Conservation (phyloP, 106 monocot species). For the Gastrodia elata region DNA sequence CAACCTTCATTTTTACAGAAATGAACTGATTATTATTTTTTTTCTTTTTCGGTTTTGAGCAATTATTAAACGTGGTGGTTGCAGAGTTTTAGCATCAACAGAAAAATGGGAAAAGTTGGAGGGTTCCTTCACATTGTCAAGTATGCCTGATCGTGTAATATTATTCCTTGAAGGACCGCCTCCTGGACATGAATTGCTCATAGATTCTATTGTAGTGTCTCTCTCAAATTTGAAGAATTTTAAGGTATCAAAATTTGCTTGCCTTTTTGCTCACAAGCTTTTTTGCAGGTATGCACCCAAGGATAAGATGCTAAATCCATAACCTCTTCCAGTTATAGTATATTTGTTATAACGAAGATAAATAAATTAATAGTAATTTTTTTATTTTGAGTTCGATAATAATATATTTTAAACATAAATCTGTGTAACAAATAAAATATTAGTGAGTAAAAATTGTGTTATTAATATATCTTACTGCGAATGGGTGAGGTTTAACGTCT, state of each 20-base stretch:
- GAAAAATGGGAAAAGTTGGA: conserved; percentile 32
- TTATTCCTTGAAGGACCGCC: conserved; percentile 41
- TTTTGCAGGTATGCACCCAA: background rate
- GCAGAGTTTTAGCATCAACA: conserved; percentile 21
- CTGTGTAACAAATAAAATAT: too few species aligned
- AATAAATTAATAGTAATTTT: too few species aligned
- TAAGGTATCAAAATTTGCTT: background rate
- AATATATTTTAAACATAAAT: too few species aligned
- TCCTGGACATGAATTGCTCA: conserved; percentile 31
- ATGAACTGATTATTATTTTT: background rate
- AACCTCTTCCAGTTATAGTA: background rate
- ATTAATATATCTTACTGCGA: too few species aligned
- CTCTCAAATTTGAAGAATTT: conserved; percentile 5
- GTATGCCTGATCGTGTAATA: conserved; percentile 21
- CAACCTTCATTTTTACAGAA: too few species aligned
- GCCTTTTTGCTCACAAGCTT: background rate
- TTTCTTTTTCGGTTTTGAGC: background rate
- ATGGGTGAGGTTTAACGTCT: too few species aligned
- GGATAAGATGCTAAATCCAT: background rate
- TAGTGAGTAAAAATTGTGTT: too few species aligned
- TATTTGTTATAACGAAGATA: too few species aligned
- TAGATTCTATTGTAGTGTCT: conserved; percentile 29
- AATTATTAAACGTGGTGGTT: background rate
- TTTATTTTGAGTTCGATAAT: too few species aligned
- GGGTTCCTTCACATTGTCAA: conserved; percentile 27